A percentile compares a stretch with the other conserved stretches of the same genome.
Evolutionary conservation across 805 yeast species (phyloP).

Genomic region (Nakazawaea ishiwadae): DNA sequence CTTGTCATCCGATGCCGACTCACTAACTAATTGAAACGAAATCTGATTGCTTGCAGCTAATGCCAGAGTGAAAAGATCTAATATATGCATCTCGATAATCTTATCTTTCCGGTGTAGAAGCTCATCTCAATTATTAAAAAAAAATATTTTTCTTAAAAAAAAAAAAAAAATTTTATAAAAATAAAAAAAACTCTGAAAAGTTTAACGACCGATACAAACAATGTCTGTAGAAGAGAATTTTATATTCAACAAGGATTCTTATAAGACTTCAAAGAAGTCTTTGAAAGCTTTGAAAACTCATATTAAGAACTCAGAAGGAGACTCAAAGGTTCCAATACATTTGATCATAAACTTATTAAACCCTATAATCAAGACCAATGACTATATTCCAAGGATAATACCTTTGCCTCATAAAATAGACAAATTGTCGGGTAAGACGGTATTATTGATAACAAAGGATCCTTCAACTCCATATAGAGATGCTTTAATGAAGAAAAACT

Average conservation of each 20-base stretch:
- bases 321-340: slow-evolving; percentile 25
- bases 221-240: slow-evolving; percentile 8
- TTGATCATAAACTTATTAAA: slow-evolving; percentile 44
- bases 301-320: slow-evolving; percentile 14
- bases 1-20: neutral
- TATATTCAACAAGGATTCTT: slow-evolving; percentile 14
- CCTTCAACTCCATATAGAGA: slow-evolving; percentile 56
- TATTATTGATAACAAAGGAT: slow-evolving; percentile 68
- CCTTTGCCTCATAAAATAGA: slow-evolving; percentile 52
- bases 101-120: too few relatives aligned
- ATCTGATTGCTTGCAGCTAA: neutral
- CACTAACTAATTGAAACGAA: neutral
- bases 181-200: neutral
- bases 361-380: slow-evolving; percentile 39
- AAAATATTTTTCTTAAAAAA: neutral
- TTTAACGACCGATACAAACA: neutral
- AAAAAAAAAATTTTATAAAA: neutral
- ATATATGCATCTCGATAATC: neutral
- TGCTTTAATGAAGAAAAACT: slow-evolving; percentile 40
- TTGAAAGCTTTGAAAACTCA: slow-evolving; percentile 28
- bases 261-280: slow-evolving; percentile 20
- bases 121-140: neutral
- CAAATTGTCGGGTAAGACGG: slow-evolving; percentile 41
- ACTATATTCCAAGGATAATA: slow-evolving; percentile 52
- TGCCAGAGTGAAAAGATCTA: neutral